Base-by-base conservation (phyloP, 1,284 basidiomycete genomes). In the Leccinum subrobustum region DNA sequence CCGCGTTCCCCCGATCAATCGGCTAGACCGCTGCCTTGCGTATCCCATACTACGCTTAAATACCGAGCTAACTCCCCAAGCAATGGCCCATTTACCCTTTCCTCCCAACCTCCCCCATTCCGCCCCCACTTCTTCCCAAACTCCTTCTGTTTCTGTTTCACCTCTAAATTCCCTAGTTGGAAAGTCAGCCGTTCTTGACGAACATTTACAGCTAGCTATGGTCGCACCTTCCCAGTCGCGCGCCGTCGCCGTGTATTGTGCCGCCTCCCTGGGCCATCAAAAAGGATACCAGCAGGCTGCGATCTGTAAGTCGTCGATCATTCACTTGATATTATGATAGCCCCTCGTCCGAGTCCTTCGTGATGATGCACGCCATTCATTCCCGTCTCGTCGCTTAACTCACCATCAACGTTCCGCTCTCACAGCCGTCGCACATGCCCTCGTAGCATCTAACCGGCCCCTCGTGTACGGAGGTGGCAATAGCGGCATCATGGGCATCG, bases 401-500 rank as follows among this genome's bases (percentile, higher is more conserved):
- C 27, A 52, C 58, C 35, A 56, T 51, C 33, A 31, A 44, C 31
- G n/a, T 60, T 44, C 42, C 42, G 42, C 37, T 27, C 37, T 2
- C 60, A 37, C 73, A 87, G 89, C 91, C 27, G 72, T 97, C 12
- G 95, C 92, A 44, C 75, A 77, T 54, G 89, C 93, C 0, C 78
- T 96, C 25, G 93, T 87, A 2, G 75, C 75, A 27, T 76, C 82
- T n/a, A 77, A 81, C 4, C 80, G 87, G 12, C 83, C 87, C 3
- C 80, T 97, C 27, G 83, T 97, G 1, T 97, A 97, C 72, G 95
- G 95, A 4, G 95, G 95, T 16, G 95, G 93, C 0, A 81, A 82
- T 11, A 80, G 82, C 33, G 95, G 95, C 0, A 81, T 96, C 65
- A 97, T 97, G 95, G 95, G 95, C 54, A 77, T 87, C 48, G 87